Conservation (phyloP, 108 stramenopile species). For the Fistulifera solaris region DNA sequence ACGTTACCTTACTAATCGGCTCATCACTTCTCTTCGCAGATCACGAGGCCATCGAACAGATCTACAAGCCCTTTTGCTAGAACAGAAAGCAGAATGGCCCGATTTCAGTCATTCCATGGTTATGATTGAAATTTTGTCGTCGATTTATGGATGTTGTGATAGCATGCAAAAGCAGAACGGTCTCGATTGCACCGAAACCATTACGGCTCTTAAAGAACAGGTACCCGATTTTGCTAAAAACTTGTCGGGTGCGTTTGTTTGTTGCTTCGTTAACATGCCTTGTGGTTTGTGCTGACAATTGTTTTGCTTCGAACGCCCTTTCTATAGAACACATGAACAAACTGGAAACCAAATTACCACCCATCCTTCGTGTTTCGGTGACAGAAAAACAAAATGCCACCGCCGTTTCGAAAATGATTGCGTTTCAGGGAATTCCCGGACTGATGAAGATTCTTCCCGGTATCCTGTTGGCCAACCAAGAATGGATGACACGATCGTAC, state of each 20-base stretch:
- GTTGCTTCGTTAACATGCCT: too few relatives aligned
- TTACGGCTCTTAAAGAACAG: background rate
- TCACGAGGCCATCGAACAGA: background rate
- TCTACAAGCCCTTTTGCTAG: slow-evolving; percentile 1
- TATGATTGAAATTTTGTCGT: background rate
- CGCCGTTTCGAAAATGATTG: slow-evolving; percentile 2
- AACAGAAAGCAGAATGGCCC: background rate
- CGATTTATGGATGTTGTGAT: background rate
- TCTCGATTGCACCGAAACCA: background rate
- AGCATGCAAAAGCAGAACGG: background rate
- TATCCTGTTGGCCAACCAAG: background rate
- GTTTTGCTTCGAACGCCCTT: too few relatives aligned
- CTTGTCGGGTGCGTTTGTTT: background rate
- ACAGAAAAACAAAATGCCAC: background rate
- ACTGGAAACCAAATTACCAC: background rate
- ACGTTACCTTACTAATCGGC: background rate
- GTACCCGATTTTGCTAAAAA: background rate
- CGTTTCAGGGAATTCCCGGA: background rate
- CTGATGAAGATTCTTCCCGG: slow-evolving; percentile 1
- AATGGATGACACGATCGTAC: slow-evolving; percentile 2
- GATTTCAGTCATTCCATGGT: background rate
- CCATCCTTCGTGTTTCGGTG: background rate
- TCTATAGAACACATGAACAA: background rate
- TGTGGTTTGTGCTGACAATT: too few relatives aligned
- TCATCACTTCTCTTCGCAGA: background rate